These are phyloP conservation scores for Elsinoe arachidis DNA, from an alignment of 2,329 filamentous ascomycete genomes.

Conservation along the genomic window DNA sequence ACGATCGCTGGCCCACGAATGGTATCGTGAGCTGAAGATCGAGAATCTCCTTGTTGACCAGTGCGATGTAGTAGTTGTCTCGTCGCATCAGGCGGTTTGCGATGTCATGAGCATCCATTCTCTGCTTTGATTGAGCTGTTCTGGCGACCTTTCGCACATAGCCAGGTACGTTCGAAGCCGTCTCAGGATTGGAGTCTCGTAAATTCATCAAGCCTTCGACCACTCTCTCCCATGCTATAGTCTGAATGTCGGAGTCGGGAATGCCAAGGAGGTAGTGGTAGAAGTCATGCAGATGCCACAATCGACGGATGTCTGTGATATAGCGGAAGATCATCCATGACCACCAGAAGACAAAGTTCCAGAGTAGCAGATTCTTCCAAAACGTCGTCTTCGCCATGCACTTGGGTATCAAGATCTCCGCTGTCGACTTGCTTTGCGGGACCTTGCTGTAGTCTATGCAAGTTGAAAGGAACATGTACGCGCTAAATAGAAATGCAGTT, in stretches of 20 bases:
- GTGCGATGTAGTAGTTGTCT: conserved; percentile 92
- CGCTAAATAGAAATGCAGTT: conserved; percentile 70
- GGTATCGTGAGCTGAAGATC: conserved; percentile 80
- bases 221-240: conserved; percentile 86
- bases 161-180: conserved; percentile 28
- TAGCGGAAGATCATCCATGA: conserved; percentile 70
- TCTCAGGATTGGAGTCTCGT: conserved; percentile 78
- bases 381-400: conserved; percentile 67
- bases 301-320: conserved; percentile 61
- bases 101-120: conserved; percentile 93
- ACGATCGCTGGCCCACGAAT: conserved; percentile 66
- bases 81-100: conserved; percentile 93
- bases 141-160: conserved; percentile 14
- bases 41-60: conserved; percentile 94
- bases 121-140: conserved; percentile 74
- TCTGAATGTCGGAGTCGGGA: conserved; percentile 80
- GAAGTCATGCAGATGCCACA: conserved; percentile 75
- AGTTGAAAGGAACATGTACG: conserved; percentile 74
- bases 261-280: conserved; percentile 76
- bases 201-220: conserved; percentile 77
- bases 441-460: conserved; percentile 76
- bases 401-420: conserved; percentile 58
- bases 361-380: conserved; percentile 69
- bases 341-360: conserved; percentile 80
- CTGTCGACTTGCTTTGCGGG: conserved; percentile 52